Evolutionary conservation across 116 monocot genomes (phyloP).

Genomic region (Posidonia oceanica): DNA sequence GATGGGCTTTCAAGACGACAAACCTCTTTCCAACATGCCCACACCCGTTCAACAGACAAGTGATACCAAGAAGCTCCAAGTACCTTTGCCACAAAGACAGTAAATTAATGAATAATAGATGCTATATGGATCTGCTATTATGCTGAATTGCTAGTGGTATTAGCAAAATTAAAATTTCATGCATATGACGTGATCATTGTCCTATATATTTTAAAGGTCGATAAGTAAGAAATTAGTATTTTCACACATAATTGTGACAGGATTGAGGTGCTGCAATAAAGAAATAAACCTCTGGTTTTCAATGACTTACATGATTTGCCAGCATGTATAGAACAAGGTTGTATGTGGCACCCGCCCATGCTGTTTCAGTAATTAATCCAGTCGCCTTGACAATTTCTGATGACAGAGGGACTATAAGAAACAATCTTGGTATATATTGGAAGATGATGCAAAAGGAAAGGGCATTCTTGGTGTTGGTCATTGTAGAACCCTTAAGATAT

Average conservation of each 20-base stretch:
- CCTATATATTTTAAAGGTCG: too few relatives aligned
- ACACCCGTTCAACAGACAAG: conserved; percentile 50
- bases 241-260: too few relatives aligned
- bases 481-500: conserved; percentile 31
- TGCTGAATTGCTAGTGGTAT: too few relatives aligned
- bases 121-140: too few relatives aligned
- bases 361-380: conserved; percentile 69
- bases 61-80: conserved; percentile 81
- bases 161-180: too few relatives aligned
- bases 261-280: too few relatives aligned
- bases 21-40: conserved; percentile 62
- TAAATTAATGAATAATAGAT: too few relatives aligned
- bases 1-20: conserved; percentile 34
- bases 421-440: conserved; percentile 72
- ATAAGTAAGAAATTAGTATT: too few relatives aligned
- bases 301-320: conserved; percentile 70
- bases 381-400: conserved; percentile 54
- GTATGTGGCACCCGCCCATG: conserved; percentile 91
- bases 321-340: conserved; percentile 88
- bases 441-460: conserved; percentile 50
- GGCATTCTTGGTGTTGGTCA: conserved; percentile 46
- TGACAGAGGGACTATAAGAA: conserved; percentile 59
- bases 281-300: background rate
- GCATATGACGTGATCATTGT: too few relatives aligned
- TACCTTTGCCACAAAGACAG: conserved; percentile 19